Evolutionary conservation across 2,329 filamentous ascomycete genomes (phyloP).

Genomic region (Aspergillus viridinutans): DNA sequence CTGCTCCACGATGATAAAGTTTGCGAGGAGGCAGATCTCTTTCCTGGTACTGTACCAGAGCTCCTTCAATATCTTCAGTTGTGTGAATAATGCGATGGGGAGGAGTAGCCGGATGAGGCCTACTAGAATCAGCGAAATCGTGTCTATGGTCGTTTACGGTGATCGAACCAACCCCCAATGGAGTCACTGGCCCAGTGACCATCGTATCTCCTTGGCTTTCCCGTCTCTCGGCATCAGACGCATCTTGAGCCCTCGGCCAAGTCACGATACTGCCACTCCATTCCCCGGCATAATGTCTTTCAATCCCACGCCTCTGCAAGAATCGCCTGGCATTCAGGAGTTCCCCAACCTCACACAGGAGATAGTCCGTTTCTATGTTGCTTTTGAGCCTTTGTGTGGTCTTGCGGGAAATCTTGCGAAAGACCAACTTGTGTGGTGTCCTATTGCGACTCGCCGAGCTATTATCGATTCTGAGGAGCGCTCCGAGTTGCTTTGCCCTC

Average conservation of each 20-base stretch:
- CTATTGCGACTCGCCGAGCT: conserved; percentile 18
- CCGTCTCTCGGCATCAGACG: conserved; percentile 9
- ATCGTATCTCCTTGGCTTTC: conserved; percentile 11
- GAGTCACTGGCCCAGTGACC: not conserved
- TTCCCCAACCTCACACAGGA: conserved; percentile 28
- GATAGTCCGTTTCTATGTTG: conserved; percentile 16
- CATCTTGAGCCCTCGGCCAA: conserved; percentile 5
- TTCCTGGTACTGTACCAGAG: not conserved
- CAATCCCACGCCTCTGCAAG: conserved; percentile 25
- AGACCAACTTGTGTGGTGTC: conserved; percentile 26
- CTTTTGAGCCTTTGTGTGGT: conserved; percentile 11
- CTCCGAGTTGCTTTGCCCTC: conserved; percentile 30
- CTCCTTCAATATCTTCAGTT: not conserved
- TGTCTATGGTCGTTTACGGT: not conserved
- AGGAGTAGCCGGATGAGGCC: not conserved
- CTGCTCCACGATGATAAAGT: not conserved
- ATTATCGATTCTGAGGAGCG: conserved; percentile 32
- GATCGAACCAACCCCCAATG: not conserved
- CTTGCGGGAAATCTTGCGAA: conserved; percentile 22
- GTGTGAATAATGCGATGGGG: not conserved
- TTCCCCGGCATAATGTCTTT: conserved; percentile 26
- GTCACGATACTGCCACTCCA: conserved; percentile 29
- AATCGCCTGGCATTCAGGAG: conserved; percentile 29
- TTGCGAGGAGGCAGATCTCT: not conserved
- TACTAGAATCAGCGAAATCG: not conserved